phyloP scores from a whole-genome alignment of 2,329 filamentous ascomycete species.

The Colletotrichum musicola region DNA sequence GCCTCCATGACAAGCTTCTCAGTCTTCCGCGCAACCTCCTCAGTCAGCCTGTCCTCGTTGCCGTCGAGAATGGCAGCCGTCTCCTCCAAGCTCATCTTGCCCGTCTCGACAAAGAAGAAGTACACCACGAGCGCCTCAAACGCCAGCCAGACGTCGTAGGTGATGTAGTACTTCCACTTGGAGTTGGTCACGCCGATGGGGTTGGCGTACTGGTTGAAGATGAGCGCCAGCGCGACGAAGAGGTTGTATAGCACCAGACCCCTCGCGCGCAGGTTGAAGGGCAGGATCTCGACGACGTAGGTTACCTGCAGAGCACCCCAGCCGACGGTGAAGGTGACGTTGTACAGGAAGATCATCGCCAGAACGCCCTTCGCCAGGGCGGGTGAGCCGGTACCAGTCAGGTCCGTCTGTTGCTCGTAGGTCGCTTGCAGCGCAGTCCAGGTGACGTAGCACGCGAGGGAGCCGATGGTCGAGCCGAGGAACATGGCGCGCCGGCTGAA shows the following conservation, averaged over 20 bases:
- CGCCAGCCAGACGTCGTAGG: constrained; percentile 45
- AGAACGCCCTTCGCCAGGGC: constrained; percentile 43
- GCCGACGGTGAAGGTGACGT: constrained; percentile 50
- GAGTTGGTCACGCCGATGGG: constrained; percentile 30
- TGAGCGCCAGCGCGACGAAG: constrained; percentile 40
- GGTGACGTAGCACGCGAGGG: constrained; percentile 37
- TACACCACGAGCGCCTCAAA: constrained; percentile 35
- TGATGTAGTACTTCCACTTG: constrained; percentile 54
- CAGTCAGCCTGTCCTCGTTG: constrained; percentile 5
- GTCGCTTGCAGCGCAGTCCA: constrained; percentile 40
- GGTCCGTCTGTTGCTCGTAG: constrained; percentile 41
- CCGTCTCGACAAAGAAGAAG: constrained; percentile 40
- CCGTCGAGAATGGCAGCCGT: constrained; percentile 37
- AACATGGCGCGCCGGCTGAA: constrained; percentile 37
- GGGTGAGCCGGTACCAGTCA: constrained; percentile 26
- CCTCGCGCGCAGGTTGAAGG: constrained; percentile 49
- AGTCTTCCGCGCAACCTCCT: constrained; percentile 40
- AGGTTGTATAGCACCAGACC: constrained; percentile 47
- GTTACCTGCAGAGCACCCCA: constrained; percentile 56
- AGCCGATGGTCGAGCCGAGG: constrained; percentile 50
- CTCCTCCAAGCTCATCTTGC: constrained; percentile 38
- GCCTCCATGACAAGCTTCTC: constrained; percentile 16
- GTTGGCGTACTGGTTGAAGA: constrained; percentile 36
- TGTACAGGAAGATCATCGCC: constrained; percentile 51
- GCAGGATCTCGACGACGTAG: constrained; percentile 60